Evolutionary conservation across 2,329 filamentous ascomycete genomes (phyloP).

Genomic region (Fusarium sp.): DNA sequence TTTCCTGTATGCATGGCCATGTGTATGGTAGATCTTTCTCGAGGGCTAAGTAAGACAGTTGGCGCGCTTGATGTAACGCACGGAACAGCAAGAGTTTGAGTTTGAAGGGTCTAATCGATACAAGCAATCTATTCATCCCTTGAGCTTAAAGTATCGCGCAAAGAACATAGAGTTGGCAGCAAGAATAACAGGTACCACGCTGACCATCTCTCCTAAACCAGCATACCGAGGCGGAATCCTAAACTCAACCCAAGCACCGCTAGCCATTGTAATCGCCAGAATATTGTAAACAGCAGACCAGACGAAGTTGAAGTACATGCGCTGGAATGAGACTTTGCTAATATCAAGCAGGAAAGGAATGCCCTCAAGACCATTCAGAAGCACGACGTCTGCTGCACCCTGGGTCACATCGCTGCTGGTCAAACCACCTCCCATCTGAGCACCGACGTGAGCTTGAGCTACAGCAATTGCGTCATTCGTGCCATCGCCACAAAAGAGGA

Average conservation of each 20-base stretch:
- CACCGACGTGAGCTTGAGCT: neutral
- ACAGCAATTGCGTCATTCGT: neutral
- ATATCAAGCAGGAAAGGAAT: slow-evolving; percentile 5
- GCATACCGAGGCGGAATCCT: neutral
- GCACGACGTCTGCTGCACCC: neutral
- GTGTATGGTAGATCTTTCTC: neutral
- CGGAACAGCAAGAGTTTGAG: too few species aligned
- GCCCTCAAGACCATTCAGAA: neutral
- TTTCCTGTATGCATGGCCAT: neutral
- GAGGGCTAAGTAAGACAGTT: neutral
- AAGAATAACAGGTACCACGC: neutral
- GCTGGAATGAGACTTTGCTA: neutral
- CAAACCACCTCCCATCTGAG: slow-evolving; percentile 1
- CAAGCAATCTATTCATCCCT: neutral
- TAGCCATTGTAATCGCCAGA: slow-evolving; percentile 3
- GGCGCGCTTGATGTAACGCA: too few species aligned
- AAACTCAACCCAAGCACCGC: slow-evolving; percentile 13
- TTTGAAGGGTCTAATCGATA: too few species aligned
- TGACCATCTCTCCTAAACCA: slow-evolving; percentile 7
- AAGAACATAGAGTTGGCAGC: slow-evolving; percentile 8
- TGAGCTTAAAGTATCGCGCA: neutral
- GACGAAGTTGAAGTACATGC: slow-evolving; percentile 12
- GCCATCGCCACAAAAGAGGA: neutral
- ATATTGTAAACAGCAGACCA: slow-evolving; percentile 12
- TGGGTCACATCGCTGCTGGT: slow-evolving; percentile 2